phyloP scores from a whole-genome alignment of 2,329 filamentous ascomycete species.

The Colletotrichum tropicale region DNA sequence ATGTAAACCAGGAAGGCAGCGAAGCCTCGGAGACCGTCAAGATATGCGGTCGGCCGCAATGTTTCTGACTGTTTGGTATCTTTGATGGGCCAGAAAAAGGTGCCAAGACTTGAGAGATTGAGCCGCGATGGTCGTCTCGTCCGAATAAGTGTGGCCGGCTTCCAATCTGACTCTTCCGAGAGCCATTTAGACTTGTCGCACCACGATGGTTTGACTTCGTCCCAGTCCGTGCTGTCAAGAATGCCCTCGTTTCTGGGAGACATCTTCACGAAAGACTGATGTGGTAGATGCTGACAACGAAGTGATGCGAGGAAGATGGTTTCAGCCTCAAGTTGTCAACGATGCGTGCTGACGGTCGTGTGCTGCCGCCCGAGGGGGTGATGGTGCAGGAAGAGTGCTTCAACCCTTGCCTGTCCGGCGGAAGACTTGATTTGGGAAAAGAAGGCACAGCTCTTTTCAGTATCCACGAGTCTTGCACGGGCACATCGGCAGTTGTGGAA shows the following conservation, averaged over 20 bases:
- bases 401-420: not conserved
- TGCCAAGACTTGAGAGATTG: not conserved
- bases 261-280: slow-evolving; percentile 26
- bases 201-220: slow-evolving; percentile 30
- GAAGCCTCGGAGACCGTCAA: slow-evolving; percentile 53
- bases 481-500: not conserved
- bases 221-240: slow-evolving; percentile 38
- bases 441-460: not conserved
- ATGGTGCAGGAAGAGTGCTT: not conserved
- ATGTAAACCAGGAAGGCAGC: slow-evolving; percentile 52
- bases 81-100: slow-evolving; percentile 19
- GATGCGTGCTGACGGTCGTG: not conserved
- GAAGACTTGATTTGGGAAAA: not conserved
- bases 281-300: not conserved
- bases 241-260: slow-evolving; percentile 32
- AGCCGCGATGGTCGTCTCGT: slow-evolving; percentile 7
- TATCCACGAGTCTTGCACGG: not conserved
- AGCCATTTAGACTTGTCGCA: slow-evolving; percentile 24
- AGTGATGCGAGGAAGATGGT: not conserved
- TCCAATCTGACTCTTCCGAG: slow-evolving; percentile 27
- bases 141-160: slow-evolving; percentile 25
- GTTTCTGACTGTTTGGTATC: slow-evolving; percentile 11
- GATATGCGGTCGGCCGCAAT: slow-evolving; percentile 47
- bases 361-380: not conserved
- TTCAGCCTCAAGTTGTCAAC: not conserved